Evolutionary conservation across 768 basidiomycete genomes (phyloP).

Genomic region (Inosperma sp.): DNA sequence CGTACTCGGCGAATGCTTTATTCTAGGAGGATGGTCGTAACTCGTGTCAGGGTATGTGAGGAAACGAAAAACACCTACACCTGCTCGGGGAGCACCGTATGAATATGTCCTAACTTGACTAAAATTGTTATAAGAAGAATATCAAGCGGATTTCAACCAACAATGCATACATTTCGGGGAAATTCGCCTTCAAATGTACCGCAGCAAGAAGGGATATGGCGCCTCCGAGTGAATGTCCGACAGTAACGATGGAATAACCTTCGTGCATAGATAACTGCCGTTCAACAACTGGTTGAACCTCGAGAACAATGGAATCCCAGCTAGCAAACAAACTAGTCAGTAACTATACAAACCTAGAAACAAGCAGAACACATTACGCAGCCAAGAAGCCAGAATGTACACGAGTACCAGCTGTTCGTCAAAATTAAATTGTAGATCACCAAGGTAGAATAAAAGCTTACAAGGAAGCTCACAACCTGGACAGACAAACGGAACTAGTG

Average conservation of each 20-base stretch:
- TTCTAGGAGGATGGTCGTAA: conserved; percentile 31
- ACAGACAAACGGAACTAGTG: conserved; percentile 40
- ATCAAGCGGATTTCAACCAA: conserved; percentile 16
- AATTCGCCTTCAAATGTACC: conserved; percentile 40
- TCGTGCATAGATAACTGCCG: conserved; percentile 34
- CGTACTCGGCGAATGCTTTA: conserved; percentile 40
- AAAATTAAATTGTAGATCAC: background rate
- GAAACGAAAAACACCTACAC: conserved; percentile 29
- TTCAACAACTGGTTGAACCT: conserved; percentile 35
- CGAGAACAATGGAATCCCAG: conserved; percentile 45
- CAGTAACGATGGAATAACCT: conserved; percentile 39
- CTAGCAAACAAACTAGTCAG: conserved; percentile 24
- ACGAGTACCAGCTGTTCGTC: conserved; percentile 30
- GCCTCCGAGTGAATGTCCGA: conserved; percentile 55
- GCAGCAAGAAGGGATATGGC: conserved; percentile 47
- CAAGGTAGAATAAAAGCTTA: conserved; percentile 16
- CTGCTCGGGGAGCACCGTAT: conserved; percentile 47
- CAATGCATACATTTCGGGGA: conserved; percentile 25
- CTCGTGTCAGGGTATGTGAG: background rate
- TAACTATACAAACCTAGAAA: background rate
- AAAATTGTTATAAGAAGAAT: background rate
- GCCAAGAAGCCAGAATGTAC: conserved; percentile 51
- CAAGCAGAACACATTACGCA: conserved; percentile 31
- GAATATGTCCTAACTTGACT: conserved; percentile 43
- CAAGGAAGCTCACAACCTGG: conserved; percentile 42